phyloP scores from a whole-genome alignment of 2,329 filamentous ascomycete genomes.

The Sporothrix globosa region DNA sequence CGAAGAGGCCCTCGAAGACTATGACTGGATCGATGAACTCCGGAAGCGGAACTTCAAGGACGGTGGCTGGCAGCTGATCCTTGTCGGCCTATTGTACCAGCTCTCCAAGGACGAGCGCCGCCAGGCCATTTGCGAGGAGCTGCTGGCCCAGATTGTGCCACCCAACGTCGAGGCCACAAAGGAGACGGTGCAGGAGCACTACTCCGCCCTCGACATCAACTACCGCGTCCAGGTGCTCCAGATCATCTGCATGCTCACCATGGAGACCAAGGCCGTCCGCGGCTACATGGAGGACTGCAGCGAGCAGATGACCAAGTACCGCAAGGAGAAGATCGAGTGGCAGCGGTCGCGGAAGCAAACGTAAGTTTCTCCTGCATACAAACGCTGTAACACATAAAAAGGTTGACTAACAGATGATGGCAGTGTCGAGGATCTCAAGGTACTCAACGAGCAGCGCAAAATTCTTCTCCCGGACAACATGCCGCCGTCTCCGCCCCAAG shows the following conservation, averaged over 20 bases:
- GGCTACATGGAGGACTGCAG: slow-evolving; percentile 90
- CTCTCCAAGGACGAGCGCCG: slow-evolving; percentile 75
- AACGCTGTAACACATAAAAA: background rate
- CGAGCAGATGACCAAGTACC: slow-evolving; percentile 89
- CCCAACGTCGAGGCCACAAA: slow-evolving; percentile 72
- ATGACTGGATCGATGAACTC: slow-evolving; percentile 83
- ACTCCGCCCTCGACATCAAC: slow-evolving; percentile 79
- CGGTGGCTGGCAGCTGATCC: slow-evolving; percentile 88
- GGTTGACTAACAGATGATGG: slow-evolving; percentile 39
- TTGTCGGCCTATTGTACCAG: slow-evolving; percentile 84
- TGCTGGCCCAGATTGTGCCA: slow-evolving; percentile 81
- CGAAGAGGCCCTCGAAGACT: slow-evolving; percentile 72
- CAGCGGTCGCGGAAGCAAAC: slow-evolving; percentile 74
- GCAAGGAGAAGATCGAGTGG: slow-evolving; percentile 93
- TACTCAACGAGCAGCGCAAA: slow-evolving; percentile 73
- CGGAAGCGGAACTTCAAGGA: slow-evolving; percentile 81
- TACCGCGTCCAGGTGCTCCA: slow-evolving; percentile 78
- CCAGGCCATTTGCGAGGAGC: slow-evolving; percentile 72
- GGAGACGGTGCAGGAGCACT: slow-evolving; percentile 73
- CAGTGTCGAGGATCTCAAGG: slow-evolving; percentile 71
- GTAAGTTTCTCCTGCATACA: slow-evolving; percentile 50
- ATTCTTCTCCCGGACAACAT: slow-evolving; percentile 73
- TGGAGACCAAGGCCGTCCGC: slow-evolving; percentile 83
- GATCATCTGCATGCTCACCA: slow-evolving; percentile 81
- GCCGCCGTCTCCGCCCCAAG: slow-evolving; percentile 62